Base-by-base conservation (phyloP, 139 green algal genomes). In the Closterium sp. region DNA sequence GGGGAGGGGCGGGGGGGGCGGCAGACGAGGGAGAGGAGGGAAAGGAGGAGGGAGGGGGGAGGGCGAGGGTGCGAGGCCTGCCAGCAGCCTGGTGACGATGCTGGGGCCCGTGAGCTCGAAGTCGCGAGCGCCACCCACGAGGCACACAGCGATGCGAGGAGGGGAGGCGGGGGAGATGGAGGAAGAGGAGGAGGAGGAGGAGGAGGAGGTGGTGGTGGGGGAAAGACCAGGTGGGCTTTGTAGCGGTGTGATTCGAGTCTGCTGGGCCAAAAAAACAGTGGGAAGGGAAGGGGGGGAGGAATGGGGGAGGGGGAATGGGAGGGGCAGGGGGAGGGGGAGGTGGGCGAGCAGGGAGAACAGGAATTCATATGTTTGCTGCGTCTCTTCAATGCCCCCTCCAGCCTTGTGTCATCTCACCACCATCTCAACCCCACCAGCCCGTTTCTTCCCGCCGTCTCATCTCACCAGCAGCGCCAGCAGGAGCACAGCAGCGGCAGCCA, bases 61-160 rank as follows among this genome's bases (percentile, higher is more conserved):
- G 10, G 43, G 23, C 12, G 43, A 69, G 8, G 43, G 23, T 38
- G 93, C 33, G 34, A 69, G 33, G 33, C 36, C 66, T 90, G 91
- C 64, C 90, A 90, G 6, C 19, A 93, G 91, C 2, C 87, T n/a
- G 23, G 19, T 21, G 64, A 34, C 33, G 32, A 93, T 92, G 87
- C 91, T 93, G 28, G 87, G 87, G 0, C 91, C 91, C 4, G 91
- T 93, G 36, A 93, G 91, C 76, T 93, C 91, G 66, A 93, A 93
- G 25, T 89, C 30, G n/a, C 91, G 32, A 6, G 81, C 32, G 31
- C 88, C 91, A 6, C 91, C 91, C 32, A 43, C 87, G 2, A 93
- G 87, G 8, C 91, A 93, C n/a, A 93, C 34, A 1, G 87, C 91
- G 10, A 64, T 69, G 7, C 43, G 43, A 12, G 43, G 43, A 25